Base-by-base conservation (phyloP, 2,329 filamentous ascomycete genomes). In the Xylaria sp. region DNA sequence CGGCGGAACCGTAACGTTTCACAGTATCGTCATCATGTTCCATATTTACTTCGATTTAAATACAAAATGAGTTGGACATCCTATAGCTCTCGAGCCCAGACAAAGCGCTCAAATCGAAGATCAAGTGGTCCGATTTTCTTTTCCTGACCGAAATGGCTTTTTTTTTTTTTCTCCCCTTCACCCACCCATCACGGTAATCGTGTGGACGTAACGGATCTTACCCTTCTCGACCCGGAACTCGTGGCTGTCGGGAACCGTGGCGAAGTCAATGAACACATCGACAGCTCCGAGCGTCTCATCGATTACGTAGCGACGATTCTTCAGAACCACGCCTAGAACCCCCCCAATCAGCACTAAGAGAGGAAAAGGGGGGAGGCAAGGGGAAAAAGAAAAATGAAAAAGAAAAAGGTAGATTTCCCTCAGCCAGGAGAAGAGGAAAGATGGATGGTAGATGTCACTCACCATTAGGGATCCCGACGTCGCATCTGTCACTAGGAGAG, bases 381-480 rank as follows among this genome's bases (percentile, higher is more conserved):
- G 11, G 5, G 20, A 2, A 13, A 7, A n/a, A n/a, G n/a, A n/a
- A n/a, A n/a, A n/a, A n/a, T n/a, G n/a, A n/a, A n/a, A n/a, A n/a
- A n/a, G n/a, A n/a, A n/a, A n/a, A n/a, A n/a, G n/a, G n/a, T 15
- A 22, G n/a, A 27, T 27, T 11, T 36, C 54, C 20, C 36, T 13
- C 11, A 13, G 9, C 1, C 2, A 7, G 13, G 5, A n/a, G 2
- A 33, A 61, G 13, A 25, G 10, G 7, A 44, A 33, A 13, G 4
- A 29, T n/a, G 2, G 17, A 3, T 20, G 22, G 29, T 13, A 9
- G 20, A 36, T n/a, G 17, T 22, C n/a, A 69, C 72, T 50, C 70
- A 75, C 76, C 75, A 53, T 70, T 75, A 3, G 79, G 79, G 61
- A 80, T 74, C 11, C 79, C 79, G 5, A 80, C 78, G 47, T 79